phyloP scores from a whole-genome alignment of 2,329 filamentous ascomycete genomes.

The Fusarium austroafricanum region DNA sequence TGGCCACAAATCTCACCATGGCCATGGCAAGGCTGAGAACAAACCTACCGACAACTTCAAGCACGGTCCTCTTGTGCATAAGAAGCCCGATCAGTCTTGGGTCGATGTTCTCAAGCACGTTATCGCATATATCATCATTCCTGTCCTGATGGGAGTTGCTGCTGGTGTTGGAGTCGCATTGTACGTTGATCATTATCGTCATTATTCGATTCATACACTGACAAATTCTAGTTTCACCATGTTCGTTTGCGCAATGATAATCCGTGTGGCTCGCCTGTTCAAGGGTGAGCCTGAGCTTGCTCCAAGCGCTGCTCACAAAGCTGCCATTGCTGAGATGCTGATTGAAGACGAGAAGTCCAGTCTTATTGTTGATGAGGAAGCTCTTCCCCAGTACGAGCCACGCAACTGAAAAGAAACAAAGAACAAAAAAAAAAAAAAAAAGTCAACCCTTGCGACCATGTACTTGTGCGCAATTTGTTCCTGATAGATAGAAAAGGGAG shows the following conservation, averaged over 20 bases:
- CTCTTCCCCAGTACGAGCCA: constrained; percentile 46
- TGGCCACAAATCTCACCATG: constrained; percentile 24
- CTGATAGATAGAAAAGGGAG: constrained; percentile 1
- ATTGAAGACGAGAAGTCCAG: constrained; percentile 63
- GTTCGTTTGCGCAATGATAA: constrained; percentile 70
- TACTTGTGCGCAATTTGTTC: neutral
- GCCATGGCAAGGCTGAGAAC: constrained; percentile 35
- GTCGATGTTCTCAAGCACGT: constrained; percentile 65
- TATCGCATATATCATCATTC: constrained; percentile 72
- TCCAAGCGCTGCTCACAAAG: constrained; percentile 46
- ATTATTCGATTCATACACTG: constrained; percentile 35
- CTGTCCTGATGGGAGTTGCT: constrained; percentile 74
- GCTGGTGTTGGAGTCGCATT: constrained; percentile 76
- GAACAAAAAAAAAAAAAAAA: too few species aligned
- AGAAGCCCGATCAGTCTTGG: constrained; percentile 52
- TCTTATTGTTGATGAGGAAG: constrained; percentile 57
- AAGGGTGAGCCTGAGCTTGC: constrained; percentile 32
- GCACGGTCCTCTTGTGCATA: constrained; percentile 21
- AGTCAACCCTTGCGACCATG: neutral
- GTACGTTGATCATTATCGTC: constrained; percentile 53
- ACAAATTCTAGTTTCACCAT: constrained; percentile 66
- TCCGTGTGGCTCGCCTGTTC: constrained; percentile 68
- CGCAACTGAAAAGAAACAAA: constrained; percentile 31
- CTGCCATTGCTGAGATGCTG: constrained; percentile 51
- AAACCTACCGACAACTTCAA: constrained; percentile 40